phyloP scores from a whole-genome alignment of 306 rosid genomes.

The Spatholobus suberectus region DNA sequence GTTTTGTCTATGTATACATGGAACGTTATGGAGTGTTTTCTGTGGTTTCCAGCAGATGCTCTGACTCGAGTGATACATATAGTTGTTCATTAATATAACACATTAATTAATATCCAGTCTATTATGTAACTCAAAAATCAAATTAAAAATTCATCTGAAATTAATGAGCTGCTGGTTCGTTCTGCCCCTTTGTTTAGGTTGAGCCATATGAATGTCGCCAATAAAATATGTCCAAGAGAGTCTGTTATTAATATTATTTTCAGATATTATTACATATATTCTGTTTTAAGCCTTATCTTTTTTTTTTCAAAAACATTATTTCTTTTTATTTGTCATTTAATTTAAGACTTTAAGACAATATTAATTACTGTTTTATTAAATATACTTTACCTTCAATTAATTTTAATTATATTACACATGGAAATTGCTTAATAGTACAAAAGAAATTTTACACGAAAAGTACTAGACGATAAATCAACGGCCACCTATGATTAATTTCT shows the following conservation, averaged over 20 bases:
- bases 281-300: too few relatives aligned
- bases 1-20: slow-evolving; percentile 21
- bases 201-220: background rate
- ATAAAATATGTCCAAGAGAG: background rate
- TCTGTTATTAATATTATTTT: background rate
- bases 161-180: background rate
- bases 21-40: background rate
- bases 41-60: background rate
- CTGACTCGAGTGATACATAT: background rate
- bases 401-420: too few relatives aligned
- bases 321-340: too few relatives aligned
- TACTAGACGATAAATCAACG: too few relatives aligned
- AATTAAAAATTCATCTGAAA: background rate
- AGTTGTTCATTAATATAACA: background rate
- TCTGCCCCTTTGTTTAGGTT: background rate
- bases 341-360: too few relatives aligned
- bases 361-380: too few relatives aligned
- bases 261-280: background rate
- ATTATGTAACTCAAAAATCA: background rate
- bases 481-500: too few relatives aligned
- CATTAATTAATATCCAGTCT: background rate
- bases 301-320: too few relatives aligned
- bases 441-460: too few relatives aligned
- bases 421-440: too few relatives aligned
- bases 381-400: too few relatives aligned